phyloP scores from a whole-genome alignment of 2,329 filamentous ascomycete species.

The Cytospora piceicola region DNA sequence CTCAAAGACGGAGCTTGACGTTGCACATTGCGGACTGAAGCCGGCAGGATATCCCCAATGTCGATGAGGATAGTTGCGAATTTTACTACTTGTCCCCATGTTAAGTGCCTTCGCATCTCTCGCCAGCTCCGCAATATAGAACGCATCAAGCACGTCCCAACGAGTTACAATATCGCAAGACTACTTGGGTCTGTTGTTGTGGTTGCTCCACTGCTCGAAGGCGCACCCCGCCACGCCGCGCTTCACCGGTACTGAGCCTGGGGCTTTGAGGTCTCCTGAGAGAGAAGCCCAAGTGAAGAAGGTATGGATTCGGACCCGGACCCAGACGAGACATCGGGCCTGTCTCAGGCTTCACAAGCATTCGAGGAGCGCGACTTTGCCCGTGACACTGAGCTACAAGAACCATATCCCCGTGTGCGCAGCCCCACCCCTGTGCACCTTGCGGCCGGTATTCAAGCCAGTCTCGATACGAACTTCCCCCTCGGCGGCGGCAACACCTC shows the following conservation, averaged over 20 bases:
- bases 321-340: constrained; percentile 8
- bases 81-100: background rate
- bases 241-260: background rate
- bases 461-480: constrained; percentile 18
- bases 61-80: background rate
- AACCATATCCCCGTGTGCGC: constrained; percentile 1
- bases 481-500: background rate
- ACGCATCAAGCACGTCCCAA: background rate
- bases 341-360: background rate
- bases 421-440: constrained; percentile 16
- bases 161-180: constrained; percentile 3
- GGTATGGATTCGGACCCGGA: constrained; percentile 18
- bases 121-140: background rate
- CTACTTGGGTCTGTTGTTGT: background rate
- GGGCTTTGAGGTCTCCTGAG: constrained; percentile 26
- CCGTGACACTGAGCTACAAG: background rate
- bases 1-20: background rate
- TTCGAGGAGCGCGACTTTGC: constrained; percentile 12
- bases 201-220: background rate
- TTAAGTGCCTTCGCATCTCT: background rate
- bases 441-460: constrained; percentile 1
- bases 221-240: constrained; percentile 4
- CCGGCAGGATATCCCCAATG: background rate
- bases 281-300: background rate
- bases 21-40: background rate